phyloP scores from a whole-genome alignment of 1,284 basidiomycete genomes.

The Naganishia liquefaciens region DNA sequence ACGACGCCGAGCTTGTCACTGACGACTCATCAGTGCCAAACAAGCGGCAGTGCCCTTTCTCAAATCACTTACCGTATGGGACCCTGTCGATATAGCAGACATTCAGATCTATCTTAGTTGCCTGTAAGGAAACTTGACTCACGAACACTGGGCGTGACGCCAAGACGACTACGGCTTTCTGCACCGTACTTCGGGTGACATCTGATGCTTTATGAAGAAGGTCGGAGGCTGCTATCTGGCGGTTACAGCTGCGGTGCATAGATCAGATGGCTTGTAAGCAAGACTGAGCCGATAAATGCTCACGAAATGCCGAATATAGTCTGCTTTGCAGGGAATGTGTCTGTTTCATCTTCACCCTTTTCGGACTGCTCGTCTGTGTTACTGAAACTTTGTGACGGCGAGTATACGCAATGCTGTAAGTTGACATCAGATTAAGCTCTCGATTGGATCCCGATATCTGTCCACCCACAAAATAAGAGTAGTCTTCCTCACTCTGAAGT shows the following conservation, averaged over 20 bases:
- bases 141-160: constrained; percentile 85
- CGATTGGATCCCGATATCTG: background rate
- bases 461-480: constrained; percentile 75
- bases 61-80: constrained; percentile 65
- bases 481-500: constrained; percentile 84
- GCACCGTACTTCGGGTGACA: constrained; percentile 92
- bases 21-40: background rate
- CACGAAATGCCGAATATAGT: constrained; percentile 93
- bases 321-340: constrained; percentile 45
- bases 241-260: constrained; percentile 72
- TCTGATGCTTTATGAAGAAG: constrained; percentile 80
- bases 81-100: constrained; percentile 43
- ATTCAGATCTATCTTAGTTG: background rate
- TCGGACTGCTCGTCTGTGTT: constrained; percentile 29
- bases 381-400: constrained; percentile 36
- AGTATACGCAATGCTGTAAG: constrained; percentile 62
- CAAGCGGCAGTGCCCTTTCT: too few relatives aligned
- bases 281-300: constrained; percentile 45
- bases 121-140: constrained; percentile 26
- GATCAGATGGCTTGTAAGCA: constrained; percentile 34
- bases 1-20: constrained; percentile 95
- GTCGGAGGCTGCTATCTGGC: constrained; percentile 81
- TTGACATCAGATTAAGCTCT: background rate
- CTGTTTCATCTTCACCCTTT: constrained; percentile 14
- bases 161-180: constrained; percentile 95